These are phyloP conservation scores for Globisporangium perplexum DNA, from an alignment of 352 stramenopile genomes.

Conservation along the genomic window DNA sequence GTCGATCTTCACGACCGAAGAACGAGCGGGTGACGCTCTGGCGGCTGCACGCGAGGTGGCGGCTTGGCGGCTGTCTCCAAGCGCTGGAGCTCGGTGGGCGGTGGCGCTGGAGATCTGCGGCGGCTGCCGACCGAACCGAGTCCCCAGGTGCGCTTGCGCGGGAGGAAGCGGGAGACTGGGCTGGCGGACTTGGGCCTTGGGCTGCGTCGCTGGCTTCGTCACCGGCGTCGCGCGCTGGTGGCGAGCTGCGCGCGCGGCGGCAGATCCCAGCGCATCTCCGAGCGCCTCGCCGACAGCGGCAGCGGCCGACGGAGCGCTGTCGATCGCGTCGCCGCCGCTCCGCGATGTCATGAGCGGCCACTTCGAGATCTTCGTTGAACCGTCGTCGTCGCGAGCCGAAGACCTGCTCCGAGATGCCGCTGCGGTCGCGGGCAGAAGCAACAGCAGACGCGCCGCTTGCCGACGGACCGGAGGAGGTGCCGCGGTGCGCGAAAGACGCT, in stretches of 20 bases:
- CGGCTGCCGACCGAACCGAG: background rate
- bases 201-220: background rate
- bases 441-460: too few species aligned
- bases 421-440: background rate
- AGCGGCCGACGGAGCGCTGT: slow-evolving; percentile 13
- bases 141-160: background rate
- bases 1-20: slow-evolving; percentile 11
- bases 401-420: too few species aligned
- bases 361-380: too few species aligned
- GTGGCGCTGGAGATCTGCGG: background rate
- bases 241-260: background rate
- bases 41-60: background rate
- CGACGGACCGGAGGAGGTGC: background rate
- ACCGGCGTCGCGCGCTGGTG: slow-evolving; percentile 1
- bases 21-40: background rate
- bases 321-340: background rate
- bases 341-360: background rate
- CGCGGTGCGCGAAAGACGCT: background rate
- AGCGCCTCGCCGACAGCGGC: slow-evolving; percentile 39
- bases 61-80: background rate
- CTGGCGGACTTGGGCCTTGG: background rate
- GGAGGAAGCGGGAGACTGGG: background rate
- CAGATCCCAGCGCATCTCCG: slow-evolving; percentile 9
- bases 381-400: too few species aligned
- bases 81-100: background rate